These are phyloP conservation scores for Thalassiosira mediterranea DNA, from an alignment of 352 stramenopile genomes.

Conservation along the genomic window DNA sequence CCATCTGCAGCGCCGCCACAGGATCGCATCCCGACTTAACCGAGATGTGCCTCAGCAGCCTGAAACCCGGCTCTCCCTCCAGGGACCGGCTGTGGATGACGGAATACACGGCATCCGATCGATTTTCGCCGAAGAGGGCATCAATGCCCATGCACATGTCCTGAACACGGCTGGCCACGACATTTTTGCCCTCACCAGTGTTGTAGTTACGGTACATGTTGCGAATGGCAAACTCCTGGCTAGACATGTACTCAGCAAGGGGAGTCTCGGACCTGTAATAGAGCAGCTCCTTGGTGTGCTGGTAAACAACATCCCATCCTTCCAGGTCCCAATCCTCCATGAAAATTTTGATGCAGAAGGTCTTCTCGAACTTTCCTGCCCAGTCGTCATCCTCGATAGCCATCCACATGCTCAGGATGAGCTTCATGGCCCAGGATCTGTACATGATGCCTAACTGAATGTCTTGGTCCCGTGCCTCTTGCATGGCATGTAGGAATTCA, in stretches of 20 bases:
- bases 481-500: constrained; percentile 37
- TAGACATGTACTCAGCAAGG: background rate
- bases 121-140: constrained; percentile 8
- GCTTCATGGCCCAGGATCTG: constrained; percentile 28
- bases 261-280: background rate
- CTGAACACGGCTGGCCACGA: background rate
- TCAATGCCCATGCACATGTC: constrained; percentile 14
- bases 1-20: background rate
- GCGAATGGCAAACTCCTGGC: constrained; percentile 2
- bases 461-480: constrained; percentile 32
- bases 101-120: constrained; percentile 5
- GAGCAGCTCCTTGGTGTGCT: constrained; percentile 3
- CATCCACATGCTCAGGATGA: constrained; percentile 44
- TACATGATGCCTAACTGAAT: constrained; percentile 32
- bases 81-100: constrained; percentile 12
- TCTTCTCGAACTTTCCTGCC: background rate
- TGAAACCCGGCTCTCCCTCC: background rate
- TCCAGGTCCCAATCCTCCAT: background rate
- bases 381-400: constrained; percentile 1
- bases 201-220: constrained; percentile 19
- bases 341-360: constrained; percentile 19
- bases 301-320: too few species aligned
- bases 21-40: constrained; percentile 8
- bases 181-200: constrained; percentile 5
- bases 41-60: background rate